phyloP scores from a whole-genome alignment of 805 yeast genomes.

The Metschnikowia amazonensis region DNA sequence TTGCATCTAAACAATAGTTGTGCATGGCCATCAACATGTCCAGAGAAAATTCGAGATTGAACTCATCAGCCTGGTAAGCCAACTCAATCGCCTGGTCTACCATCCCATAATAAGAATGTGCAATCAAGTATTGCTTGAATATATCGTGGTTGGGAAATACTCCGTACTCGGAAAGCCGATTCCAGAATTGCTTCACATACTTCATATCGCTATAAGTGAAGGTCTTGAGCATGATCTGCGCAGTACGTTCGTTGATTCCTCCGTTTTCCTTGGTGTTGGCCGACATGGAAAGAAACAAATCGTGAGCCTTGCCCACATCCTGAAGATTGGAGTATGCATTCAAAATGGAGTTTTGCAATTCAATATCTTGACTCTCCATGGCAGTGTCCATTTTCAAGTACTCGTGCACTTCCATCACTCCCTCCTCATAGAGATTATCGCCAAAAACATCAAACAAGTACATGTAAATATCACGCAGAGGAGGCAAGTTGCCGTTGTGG shows the following conservation, averaged over 20 bases:
- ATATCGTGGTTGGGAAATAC: slow-evolving; percentile 51
- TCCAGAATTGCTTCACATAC: slow-evolving; percentile 61
- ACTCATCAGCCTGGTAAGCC: slow-evolving; percentile 45
- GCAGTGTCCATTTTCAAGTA: slow-evolving; percentile 57
- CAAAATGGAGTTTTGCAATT: slow-evolving; percentile 57
- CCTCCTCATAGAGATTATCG: slow-evolving; percentile 54
- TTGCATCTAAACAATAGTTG: slow-evolving; percentile 37
- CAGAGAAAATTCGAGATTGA: slow-evolving; percentile 41
- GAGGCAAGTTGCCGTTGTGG: slow-evolving; percentile 15
- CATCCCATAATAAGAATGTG: slow-evolving; percentile 65
- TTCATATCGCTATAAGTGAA: slow-evolving; percentile 51
- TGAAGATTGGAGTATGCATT: slow-evolving; percentile 60
- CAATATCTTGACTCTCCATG: slow-evolving; percentile 50
- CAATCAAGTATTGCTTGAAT: slow-evolving; percentile 59
- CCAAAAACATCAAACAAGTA: slow-evolving; percentile 62
- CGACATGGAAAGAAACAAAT: slow-evolving; percentile 56
- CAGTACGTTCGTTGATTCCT: slow-evolving; percentile 60
- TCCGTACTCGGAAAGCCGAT: slow-evolving; percentile 49
- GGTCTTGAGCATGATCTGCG: slow-evolving; percentile 63
- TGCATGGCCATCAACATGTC: slow-evolving; percentile 47
- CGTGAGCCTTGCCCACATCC: slow-evolving; percentile 53
- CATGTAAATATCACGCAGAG: slow-evolving; percentile 48
- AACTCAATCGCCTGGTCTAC: slow-evolving; percentile 53
- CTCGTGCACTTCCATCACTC: slow-evolving; percentile 61
- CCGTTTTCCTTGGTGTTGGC: slow-evolving; percentile 44